Percentiles rank a stretch among this genome's conserved stretches.
phyloP scores from a whole-genome alignment of 2,329 filamentous ascomycete genomes.

The Cladosporium sp. region DNA sequence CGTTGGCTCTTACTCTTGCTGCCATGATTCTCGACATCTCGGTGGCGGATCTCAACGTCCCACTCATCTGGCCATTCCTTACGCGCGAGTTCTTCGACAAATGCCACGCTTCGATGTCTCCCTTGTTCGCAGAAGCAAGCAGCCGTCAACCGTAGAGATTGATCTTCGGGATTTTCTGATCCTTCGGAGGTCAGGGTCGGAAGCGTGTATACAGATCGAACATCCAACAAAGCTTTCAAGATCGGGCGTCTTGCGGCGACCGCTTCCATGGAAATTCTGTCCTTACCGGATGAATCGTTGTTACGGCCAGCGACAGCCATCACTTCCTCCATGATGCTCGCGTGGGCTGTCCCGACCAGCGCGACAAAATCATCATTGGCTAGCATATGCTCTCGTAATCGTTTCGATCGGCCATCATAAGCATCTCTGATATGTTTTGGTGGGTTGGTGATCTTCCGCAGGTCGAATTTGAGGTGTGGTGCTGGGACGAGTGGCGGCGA shows the following conservation, averaged over 20 bases:
- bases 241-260: background rate
- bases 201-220: background rate
- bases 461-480: slow-evolving; percentile 14
- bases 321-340: background rate
- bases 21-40: slow-evolving; percentile 15
- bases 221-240: background rate
- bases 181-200: background rate
- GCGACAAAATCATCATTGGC: slow-evolving; percentile 8
- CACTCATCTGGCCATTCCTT: slow-evolving; percentile 18
- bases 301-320: background rate
- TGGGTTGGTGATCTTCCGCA: slow-evolving; percentile 13
- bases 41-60: slow-evolving; percentile 20
- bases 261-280: background rate
- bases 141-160: slow-evolving; percentile 12
- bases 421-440: slow-evolving; percentile 16
- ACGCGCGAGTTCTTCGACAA: slow-evolving; percentile 22
- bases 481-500: slow-evolving; percentile 13
- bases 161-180: background rate
- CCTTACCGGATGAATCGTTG: background rate
- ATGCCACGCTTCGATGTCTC: slow-evolving; percentile 26
- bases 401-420: slow-evolving; percentile 15
- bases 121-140: slow-evolving; percentile 26
- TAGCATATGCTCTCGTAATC: slow-evolving; percentile 16
- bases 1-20: background rate
- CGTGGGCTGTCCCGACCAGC: background rate